These are phyloP conservation scores for Chalciporus sphaerocephalus DNA, from an alignment of 768 basidiomycete species.

Conservation along the genomic window DNA sequence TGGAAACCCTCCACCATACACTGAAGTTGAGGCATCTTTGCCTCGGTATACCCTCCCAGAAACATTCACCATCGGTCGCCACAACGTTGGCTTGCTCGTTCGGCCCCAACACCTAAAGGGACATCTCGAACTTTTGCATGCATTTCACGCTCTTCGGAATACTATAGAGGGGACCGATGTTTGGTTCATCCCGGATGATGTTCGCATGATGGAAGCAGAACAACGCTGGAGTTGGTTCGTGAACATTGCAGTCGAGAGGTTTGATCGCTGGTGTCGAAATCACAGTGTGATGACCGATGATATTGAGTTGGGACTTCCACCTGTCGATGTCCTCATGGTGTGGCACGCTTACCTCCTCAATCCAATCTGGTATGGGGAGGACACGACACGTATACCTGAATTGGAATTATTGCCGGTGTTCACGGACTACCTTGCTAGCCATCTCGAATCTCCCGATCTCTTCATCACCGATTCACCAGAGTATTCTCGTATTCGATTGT, in stretches of 20 bases:
- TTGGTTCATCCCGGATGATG: slow-evolving; percentile 7
- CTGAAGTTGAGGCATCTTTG: not conserved
- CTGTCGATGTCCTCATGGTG: slow-evolving; percentile 39
- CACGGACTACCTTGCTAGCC: slow-evolving; percentile 5
- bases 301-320: slow-evolving; percentile 23
- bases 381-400: slow-evolving; percentile 1
- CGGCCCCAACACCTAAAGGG: slow-evolving; percentile 25
- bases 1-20: slow-evolving; percentile 1
- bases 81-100: slow-evolving; percentile 13
- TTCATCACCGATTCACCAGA: slow-evolving; percentile 6
- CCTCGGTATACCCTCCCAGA: slow-evolving; percentile 15
- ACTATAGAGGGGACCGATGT: slow-evolving; percentile 18
- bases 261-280: slow-evolving; percentile 32
- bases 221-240: slow-evolving; percentile 39
- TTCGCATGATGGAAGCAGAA: slow-evolving; percentile 19
- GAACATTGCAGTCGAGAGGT: slow-evolving; percentile 36
- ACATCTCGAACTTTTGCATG: slow-evolving; percentile 28
- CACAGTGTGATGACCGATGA: not conserved
- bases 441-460: slow-evolving; percentile 9
- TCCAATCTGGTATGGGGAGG: slow-evolving; percentile 31
- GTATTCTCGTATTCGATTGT: slow-evolving; percentile 5
- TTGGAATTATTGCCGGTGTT: not conserved
- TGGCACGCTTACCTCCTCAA: slow-evolving; percentile 40
- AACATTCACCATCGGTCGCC: slow-evolving; percentile 11
- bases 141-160: slow-evolving; percentile 23